These are phyloP conservation scores for Colletotrichum aenigma DNA, from an alignment of 2,329 filamentous ascomycete species.

Conservation along the genomic window DNA sequence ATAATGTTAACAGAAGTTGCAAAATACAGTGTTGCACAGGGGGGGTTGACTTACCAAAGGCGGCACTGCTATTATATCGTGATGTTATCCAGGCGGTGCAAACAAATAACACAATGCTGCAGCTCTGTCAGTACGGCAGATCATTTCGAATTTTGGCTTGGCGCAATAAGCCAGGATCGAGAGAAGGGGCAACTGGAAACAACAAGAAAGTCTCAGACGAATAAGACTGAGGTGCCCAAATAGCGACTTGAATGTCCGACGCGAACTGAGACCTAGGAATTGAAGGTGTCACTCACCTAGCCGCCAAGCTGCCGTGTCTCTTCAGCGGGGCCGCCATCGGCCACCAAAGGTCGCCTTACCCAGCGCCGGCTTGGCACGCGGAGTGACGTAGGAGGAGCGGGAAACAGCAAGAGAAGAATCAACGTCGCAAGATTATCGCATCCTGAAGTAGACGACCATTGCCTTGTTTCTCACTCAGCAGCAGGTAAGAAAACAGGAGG, in stretches of 20 bases:
- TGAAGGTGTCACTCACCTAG: slow-evolving; percentile 14
- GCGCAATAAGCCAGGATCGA: neutral
- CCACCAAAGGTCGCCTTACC: neutral
- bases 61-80: slow-evolving; percentile 37
- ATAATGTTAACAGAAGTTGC: neutral
- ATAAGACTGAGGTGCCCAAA: neutral
- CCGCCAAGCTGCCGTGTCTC: slow-evolving; percentile 17
- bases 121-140: neutral
- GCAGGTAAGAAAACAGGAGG: neutral
- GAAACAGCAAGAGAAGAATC: neutral
- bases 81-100: slow-evolving; percentile 28
- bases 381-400: neutral
- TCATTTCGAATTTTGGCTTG: neutral
- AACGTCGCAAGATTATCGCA: neutral
- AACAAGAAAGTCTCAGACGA: neutral
- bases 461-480: neutral
- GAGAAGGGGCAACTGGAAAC: neutral
- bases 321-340: slow-evolving; percentile 20
- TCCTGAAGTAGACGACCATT: neutral
- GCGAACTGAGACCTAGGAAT: neutral
- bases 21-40: too few species aligned
- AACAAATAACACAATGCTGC: neutral
- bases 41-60: slow-evolving; percentile 35
- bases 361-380: slow-evolving; percentile 3
- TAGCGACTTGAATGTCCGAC: neutral